Percentiles rank a stretch among this genome's conserved stretches.
phyloP scores from a whole-genome alignment of 306 rosid genomes.

The Casuarina equisetifolia region DNA sequence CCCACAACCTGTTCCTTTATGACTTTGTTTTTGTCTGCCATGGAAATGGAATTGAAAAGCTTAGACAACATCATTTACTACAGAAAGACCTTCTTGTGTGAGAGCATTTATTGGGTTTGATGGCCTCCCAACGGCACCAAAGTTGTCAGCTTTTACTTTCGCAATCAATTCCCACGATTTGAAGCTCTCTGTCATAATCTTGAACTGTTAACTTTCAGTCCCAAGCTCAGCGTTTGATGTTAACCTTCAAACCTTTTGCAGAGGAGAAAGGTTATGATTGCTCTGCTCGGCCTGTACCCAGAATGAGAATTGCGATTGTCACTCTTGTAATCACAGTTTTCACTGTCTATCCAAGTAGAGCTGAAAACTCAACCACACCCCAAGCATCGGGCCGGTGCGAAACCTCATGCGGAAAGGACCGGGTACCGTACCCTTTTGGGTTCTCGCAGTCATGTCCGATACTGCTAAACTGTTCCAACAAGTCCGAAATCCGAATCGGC shows the following conservation, averaged over 20 bases:
- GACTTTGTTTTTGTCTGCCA: background rate
- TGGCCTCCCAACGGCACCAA: conserved; percentile 65
- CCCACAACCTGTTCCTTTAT: too few species aligned
- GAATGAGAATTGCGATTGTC: background rate
- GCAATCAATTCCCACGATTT: conserved; percentile 34
- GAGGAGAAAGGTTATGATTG: conserved; percentile 47
- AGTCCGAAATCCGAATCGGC: conserved; percentile 25
- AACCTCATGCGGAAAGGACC: conserved; percentile 25
- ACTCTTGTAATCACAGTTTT: conserved; percentile 30
- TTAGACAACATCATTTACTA: background rate
- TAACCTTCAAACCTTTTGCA: background rate
- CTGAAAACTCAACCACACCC: conserved; percentile 1
- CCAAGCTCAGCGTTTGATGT: conserved; percentile 3
- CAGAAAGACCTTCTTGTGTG: conserved; percentile 10
- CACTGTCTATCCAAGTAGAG: conserved; percentile 33
- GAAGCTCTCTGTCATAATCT: background rate
- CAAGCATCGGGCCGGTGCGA: conserved; percentile 9
- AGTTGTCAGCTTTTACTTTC: conserved; percentile 38
- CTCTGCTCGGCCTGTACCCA: conserved; percentile 15
- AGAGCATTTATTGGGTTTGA: conserved; percentile 62
- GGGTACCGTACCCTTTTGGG: conserved; percentile 66
- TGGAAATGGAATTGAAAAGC: background rate
- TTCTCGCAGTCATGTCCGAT: conserved; percentile 47
- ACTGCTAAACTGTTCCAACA: conserved; percentile 27
- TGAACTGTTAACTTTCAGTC: conserved; percentile 2